Conservation (phyloP, 306 rosid species). For the Cajanus cajan region DNA sequence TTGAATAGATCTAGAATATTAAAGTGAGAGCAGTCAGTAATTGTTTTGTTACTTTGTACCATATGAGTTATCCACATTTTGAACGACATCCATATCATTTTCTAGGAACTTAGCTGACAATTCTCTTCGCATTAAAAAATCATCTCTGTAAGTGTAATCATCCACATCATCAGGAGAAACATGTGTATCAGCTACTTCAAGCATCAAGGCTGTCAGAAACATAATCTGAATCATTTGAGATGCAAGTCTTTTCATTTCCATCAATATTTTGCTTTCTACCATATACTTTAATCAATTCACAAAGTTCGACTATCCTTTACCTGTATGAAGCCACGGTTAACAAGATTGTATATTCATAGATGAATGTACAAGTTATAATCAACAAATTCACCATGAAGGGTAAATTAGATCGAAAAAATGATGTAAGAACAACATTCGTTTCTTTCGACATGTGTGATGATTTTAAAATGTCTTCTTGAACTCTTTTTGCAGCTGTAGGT, state of each 20-base stretch:
- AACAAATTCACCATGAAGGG: constrained; percentile 66
- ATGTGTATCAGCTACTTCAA: constrained; percentile 41
- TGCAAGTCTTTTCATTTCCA: constrained; percentile 43
- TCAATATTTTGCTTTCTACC: constrained; percentile 41
- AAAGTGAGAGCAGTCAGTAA: too few species aligned
- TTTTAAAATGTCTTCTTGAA: constrained; percentile 78
- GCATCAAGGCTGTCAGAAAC: constrained; percentile 37
- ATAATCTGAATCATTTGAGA: constrained; percentile 36
- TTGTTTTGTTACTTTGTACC: too few species aligned
- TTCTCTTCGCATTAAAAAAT: constrained; percentile 49
- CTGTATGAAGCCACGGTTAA: constrained; percentile 42
- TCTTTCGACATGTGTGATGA: constrained; percentile 67
- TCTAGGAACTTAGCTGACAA: constrained; percentile 80
- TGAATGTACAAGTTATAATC: neutral
- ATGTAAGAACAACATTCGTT: constrained; percentile 71
- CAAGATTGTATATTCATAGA: neutral
- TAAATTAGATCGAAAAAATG: constrained; percentile 82
- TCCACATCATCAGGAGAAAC: constrained; percentile 43
- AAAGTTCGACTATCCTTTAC: constrained; percentile 78
- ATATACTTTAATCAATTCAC: constrained; percentile 54
- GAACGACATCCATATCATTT: constrained; percentile 68
- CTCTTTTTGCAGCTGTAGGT: constrained; percentile 78
- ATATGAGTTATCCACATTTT: constrained; percentile 73
- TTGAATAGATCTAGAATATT: too few species aligned
- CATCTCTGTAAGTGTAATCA: constrained; percentile 38